These are phyloP conservation scores for Mycena latifolia DNA, from an alignment of 768 basidiomycete genomes.

Conservation along the genomic window DNA sequence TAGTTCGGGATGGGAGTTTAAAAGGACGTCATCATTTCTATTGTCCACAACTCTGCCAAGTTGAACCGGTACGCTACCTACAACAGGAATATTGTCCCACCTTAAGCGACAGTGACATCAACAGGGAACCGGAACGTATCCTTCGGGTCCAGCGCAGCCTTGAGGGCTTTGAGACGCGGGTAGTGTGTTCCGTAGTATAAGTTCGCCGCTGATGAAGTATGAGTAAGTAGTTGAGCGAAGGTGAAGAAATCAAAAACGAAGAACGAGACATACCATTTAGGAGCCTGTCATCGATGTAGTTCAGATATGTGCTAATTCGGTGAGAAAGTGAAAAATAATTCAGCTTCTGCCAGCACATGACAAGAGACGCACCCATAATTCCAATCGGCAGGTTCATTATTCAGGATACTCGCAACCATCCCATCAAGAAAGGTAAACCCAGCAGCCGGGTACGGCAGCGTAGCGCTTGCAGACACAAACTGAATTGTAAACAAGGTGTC, in stretches of 20 bases:
- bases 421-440: conserved; percentile 61
- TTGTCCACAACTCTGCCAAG: conserved; percentile 24
- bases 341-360: conserved; percentile 3
- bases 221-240: conserved; percentile 4
- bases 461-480: conserved; percentile 43
- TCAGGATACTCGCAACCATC: conserved; percentile 48
- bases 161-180: conserved; percentile 31
- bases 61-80: conserved; percentile 22
- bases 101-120: conserved; percentile 24
- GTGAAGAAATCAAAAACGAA: conserved; percentile 20
- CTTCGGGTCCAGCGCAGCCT: conserved; percentile 34
- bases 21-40: conserved; percentile 26
- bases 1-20: conserved; percentile 24
- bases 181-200: conserved; percentile 38
- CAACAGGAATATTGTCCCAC: conserved; percentile 24
- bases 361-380: conserved; percentile 47
- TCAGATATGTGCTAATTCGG: conserved; percentile 54
- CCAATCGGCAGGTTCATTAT: conserved; percentile 52
- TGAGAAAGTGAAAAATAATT: conserved; percentile 2
- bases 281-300: conserved; percentile 53
- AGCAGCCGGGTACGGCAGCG: conserved; percentile 46
- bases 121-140: conserved; percentile 36
- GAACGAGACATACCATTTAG: conserved; percentile 17
- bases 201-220: conserved; percentile 16
- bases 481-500: conserved; percentile 50